Base-by-base conservation (phyloP, 1,284 basidiomycete species). In the Polyporus tsugae region DNA sequence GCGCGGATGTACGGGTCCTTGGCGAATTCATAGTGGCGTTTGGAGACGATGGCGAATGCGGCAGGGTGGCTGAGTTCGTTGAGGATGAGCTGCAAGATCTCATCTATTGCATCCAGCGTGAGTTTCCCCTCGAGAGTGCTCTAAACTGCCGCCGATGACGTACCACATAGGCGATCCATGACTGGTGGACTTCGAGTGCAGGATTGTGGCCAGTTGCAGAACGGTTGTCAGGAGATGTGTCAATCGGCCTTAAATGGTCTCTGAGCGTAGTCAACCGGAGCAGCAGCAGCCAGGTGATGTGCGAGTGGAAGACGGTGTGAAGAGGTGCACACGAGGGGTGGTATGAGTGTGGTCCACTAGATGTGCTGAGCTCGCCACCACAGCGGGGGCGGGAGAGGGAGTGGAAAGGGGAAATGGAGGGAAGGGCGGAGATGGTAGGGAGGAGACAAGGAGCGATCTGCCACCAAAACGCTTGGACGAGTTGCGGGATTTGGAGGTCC, bases 1-100 rank as follows among this genome's bases (percentile, higher is more conserved):
- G 91, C 90, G 70, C 91, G 86, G 73, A 91, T 87, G 76, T 92
- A 93, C 62, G 91, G 86, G 78, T 91, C 91, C 78, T 85, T 85
- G 13, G 90, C 88, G 78, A 93, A 87, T n/a, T 81, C 75, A 74
- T 87, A 78, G 75, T 88, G 85, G 68, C 89, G 88, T 75, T 84
- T 87, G 38, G 85, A 90, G 64, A 85, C 78, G 67, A 85, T 82
- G 9, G 85, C 86, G 75, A 93, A 82, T 42, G 85, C 76, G 60
- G 83, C 83, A 49, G 91, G 92, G 78, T 91, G 86, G 73, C 84
- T 81, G 67, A 92, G 85, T 75, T 91, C 89, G 79, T 88, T 90
- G 77, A 93, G 85, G 76, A 93, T 86, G 72, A 91, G 80, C 77
- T 91, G 89, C 57, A 93, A 81, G 70, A 93, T 82, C 80, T 93